Base-by-base conservation (phyloP, 257 asterid species). In the Capsicum baccatum region DNA sequence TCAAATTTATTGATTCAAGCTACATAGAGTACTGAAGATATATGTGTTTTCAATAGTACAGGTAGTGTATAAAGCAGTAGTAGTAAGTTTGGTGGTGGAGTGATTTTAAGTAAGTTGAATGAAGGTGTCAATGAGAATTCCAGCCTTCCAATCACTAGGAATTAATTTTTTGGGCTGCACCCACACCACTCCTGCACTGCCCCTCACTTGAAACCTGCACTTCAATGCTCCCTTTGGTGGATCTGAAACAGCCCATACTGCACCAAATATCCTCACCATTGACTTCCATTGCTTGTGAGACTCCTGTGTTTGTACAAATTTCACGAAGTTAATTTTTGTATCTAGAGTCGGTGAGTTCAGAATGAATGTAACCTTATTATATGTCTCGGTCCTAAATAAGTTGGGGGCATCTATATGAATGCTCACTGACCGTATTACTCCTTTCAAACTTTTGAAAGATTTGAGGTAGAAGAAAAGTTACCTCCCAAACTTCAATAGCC, bases 61-160 rank as follows among this genome's bases (percentile, higher is more conserved):
- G 10, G 37, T 63, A 63, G 6, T 21, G 42, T 10, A 11, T 19
- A 8, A 60, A n/a, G 62, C 17, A 19, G 68, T 58, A 19, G 68
- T n/a, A 21, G 33, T 21, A 63, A 63, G 0, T 1, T n/a, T 59
- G 66, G 73, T 39, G 33, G 33, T 80, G 47, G 47, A 33, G 9
- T 54, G 2, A 1, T 14, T 59, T 64, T 33, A 84, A 79, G 63
- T 56, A 58, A 84, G 84, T 60, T 84, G 84, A 44, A 85, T 14
- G 35, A 79, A n/a, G 26, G 85, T 85, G 76, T 81, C 87, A 81
- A 70, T 71, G 48, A 73, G 68, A 85, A 58, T 63, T 10, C 79
- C 88, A 48, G 71, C 76, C 37, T 79, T 86, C 84, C 86, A 68
- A 17, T 83, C 69, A 17, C 66, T 86, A 5, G 88, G 83, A 10